These are phyloP conservation scores for Termitomyces sp. DNA, from an alignment of 768 basidiomycete species.

Conservation along the genomic window DNA sequence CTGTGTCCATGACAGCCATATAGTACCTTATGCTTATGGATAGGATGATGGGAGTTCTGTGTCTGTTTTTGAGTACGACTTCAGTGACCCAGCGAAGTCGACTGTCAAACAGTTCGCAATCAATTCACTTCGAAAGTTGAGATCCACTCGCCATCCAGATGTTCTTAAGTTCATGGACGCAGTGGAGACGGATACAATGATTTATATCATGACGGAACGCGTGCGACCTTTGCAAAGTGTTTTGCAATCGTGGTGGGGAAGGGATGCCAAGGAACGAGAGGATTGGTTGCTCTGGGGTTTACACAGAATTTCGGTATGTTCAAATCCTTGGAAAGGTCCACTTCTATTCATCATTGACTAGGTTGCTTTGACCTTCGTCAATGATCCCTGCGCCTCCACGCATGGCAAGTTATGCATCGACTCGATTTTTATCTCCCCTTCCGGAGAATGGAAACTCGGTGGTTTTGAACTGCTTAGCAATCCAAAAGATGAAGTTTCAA, in stretches of 20 bases:
- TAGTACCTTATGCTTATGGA: slow-evolving; percentile 9
- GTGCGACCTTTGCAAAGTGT: slow-evolving; percentile 68
- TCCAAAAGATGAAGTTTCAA: slow-evolving; percentile 70
- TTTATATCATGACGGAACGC: slow-evolving; percentile 94
- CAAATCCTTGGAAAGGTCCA: not conserved
- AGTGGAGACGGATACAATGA: slow-evolving; percentile 79
- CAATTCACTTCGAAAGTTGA: slow-evolving; percentile 86
- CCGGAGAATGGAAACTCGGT: slow-evolving; percentile 95
- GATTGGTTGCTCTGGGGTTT: slow-evolving; percentile 95
- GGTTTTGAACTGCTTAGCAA: slow-evolving; percentile 90
- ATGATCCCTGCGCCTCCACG: slow-evolving; percentile 75
- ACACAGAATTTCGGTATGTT: slow-evolving; percentile 78
- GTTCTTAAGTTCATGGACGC: slow-evolving; percentile 94
- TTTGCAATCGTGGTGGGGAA: slow-evolving; percentile 57
- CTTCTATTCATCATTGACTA: slow-evolving; percentile 23
- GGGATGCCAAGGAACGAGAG: slow-evolving; percentile 60
- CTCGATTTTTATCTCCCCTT: slow-evolving; percentile 85
- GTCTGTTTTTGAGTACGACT: slow-evolving; percentile 92
- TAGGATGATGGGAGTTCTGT: slow-evolving; percentile 86
- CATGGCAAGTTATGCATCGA: slow-evolving; percentile 75
- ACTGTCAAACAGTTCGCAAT: slow-evolving; percentile 71
- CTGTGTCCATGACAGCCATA: not conserved
- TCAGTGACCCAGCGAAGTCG: slow-evolving; percentile 52
- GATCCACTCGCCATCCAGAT: slow-evolving; percentile 92
- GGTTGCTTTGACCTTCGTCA: slow-evolving; percentile 89